Base-by-base conservation (phyloP, 192 early-diverging fungal species). In the Backusella liffmaniae region DNA sequence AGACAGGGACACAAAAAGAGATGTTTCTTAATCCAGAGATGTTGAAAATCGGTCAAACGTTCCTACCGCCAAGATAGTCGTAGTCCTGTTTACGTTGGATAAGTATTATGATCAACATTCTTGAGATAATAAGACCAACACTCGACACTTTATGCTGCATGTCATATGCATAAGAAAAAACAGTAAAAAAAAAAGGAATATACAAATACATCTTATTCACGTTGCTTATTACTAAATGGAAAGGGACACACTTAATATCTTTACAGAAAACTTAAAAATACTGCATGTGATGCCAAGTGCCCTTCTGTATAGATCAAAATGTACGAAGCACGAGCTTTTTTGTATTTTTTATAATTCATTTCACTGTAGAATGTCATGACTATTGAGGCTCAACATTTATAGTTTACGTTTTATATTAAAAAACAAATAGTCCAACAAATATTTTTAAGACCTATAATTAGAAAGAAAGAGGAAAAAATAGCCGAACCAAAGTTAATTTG, bases 41-140 rank as follows among this genome's bases (percentile, higher is more conserved):
- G 51, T 53, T 53, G 51, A 8, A 53, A 53, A 23, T 53, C n/a
- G n/a, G 51, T 8, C 51, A 53, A 21, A 18, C 51, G 51, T 53
- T 53, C 51, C 16, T 53, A 53, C 51, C 21, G 51, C 51, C 51
- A 53, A 53, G 51, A 23, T 44, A 21, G 6, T 0, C 5, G 6
- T 21, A 53, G 6, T 21, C n/a, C n/a, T n/a, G 51, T 53, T 53
- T 53, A 16, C n/a, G 15, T 7, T 2, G 18, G 18, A 53, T n/a
- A 53, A 53, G 51, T 53, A 53, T 21, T 53, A 53, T 53, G 51
- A 53, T 53, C 51, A 53, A 53, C 51, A 53, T 53, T 53, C 51
- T 53, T 53, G n/a, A 21, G 51, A 53, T 53, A 18, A 53, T 21
- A 53, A 53, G n/a, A 21, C 49, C 46, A 49, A 49, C 46, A 3